Base-by-base conservation (phyloP, 2,329 filamentous ascomycete genomes). In the Grosmannia huntii region DNA sequence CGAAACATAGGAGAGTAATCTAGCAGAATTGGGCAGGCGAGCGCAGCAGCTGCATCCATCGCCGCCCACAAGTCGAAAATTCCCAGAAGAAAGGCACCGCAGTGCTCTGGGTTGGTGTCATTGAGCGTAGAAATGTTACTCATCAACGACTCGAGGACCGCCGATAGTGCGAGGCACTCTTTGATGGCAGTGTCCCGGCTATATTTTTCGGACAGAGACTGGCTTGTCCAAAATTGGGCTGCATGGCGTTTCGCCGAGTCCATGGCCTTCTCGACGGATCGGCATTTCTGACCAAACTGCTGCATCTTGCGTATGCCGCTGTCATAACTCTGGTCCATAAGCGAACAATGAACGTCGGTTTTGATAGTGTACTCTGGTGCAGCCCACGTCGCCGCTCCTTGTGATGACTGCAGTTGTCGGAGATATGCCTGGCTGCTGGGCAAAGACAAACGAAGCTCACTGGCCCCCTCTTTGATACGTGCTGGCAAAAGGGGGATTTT, bases 61-160 rank as follows among this genome's bases (percentile, higher is more conserved):
- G 66, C 63, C 3, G 78, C 65, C 84, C 83, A 88, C 0, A 84
- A 62, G 55, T 81, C 76, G 64, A 86, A 75, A 0, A 82, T 50
- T 9, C 70, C 73, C 1, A 87, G 70, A 0, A 86, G 66, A 63
- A 79, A 73, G 0, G 68, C 59, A 31, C 81, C 83, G 62, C 74
- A 76, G 27, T 78, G 72, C 54, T 79, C 76, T 0, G 75, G 71
- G 59, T 78, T 73, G 4, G 63, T 60, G 0, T 72, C 63, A 60
- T 80, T 82, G 21, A 61, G 11, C 1, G 21, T 16, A 2, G 55
- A 14, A 3, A 2, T n/a, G 9, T 14, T n/a, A 1, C 41, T 14
- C 9, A 41, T 21, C 28, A 53, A 14, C 1, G 56, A 11, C 1
- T 46, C 23, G 9, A 50, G 5, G 21, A 1, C 12, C 16, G 11